Evolutionary conservation across 2,329 filamentous ascomycete genomes (phyloP).

Genomic region (Hymenoscyphus linearis): DNA sequence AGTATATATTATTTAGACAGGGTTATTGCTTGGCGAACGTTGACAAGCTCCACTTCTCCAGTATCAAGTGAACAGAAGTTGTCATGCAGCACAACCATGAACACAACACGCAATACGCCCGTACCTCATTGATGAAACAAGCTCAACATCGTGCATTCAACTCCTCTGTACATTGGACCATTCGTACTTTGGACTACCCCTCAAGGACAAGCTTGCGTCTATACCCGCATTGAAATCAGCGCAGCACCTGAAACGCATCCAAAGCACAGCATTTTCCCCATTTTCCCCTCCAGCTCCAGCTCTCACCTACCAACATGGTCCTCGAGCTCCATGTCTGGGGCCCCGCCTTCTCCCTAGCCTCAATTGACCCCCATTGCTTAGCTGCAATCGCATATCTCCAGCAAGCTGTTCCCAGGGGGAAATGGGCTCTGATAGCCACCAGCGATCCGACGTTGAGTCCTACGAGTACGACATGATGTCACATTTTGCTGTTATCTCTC

Average conservation of each 20-base stretch:
- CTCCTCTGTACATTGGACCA: neutral
- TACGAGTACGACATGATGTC: constrained; percentile 53
- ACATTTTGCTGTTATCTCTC: neutral
- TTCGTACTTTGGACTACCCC: neutral
- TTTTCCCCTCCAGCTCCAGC: neutral
- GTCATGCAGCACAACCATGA: neutral
- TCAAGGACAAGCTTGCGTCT: neutral
- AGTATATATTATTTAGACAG: neutral
- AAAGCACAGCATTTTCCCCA: neutral
- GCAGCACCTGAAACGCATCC: constrained; percentile 3
- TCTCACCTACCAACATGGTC: constrained; percentile 35
- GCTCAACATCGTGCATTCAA: neutral
- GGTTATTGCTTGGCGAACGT: neutral
- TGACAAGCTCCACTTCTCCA: neutral
- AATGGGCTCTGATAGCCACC: constrained; percentile 68
- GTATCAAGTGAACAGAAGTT: neutral
- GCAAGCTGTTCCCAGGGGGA: constrained; percentile 49
- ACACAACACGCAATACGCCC: neutral
- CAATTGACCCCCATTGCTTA: constrained; percentile 86
- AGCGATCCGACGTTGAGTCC: constrained; percentile 69
- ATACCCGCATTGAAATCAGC: neutral
- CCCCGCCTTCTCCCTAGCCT: constrained; percentile 80
- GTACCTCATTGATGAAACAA: neutral
- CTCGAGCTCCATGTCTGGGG: constrained; percentile 86
- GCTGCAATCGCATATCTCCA: constrained; percentile 75